phyloP scores from a whole-genome alignment of 83 land plant species.

The Picea mariana region DNA sequence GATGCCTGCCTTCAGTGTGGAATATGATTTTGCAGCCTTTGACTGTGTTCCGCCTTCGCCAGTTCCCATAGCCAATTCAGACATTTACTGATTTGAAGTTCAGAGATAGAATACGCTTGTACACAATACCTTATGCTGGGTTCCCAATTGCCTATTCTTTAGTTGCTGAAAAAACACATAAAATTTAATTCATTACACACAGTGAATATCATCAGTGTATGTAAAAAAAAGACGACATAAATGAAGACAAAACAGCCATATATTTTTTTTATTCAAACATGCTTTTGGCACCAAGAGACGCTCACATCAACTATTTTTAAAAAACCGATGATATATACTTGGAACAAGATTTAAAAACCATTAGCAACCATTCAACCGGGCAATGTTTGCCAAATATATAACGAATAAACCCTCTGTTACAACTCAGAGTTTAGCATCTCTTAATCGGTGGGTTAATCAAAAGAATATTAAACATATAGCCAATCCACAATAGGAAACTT shows the following conservation, averaged over 20 bases:
- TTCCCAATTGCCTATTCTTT: background rate
- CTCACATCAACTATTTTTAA: background rate
- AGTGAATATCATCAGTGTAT: background rate
- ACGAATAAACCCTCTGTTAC: background rate
- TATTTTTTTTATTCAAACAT: background rate
- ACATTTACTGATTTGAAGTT: background rate
- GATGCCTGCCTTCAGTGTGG: slow-evolving; percentile 4
- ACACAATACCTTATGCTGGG: background rate
- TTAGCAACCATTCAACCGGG: background rate
- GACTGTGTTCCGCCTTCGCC: slow-evolving; percentile 42
- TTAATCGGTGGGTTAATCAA: background rate
- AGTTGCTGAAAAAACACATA: background rate
- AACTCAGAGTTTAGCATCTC: background rate
- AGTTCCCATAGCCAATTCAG: slow-evolving; percentile 22
- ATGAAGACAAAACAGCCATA: background rate
- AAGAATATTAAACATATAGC: background rate
- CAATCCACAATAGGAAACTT: background rate
- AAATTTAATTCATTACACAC: too few species aligned
- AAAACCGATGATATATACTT: background rate
- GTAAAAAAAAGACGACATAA: background rate
- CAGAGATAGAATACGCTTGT: background rate
- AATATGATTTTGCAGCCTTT: slow-evolving; percentile 22
- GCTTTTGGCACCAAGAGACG: too few species aligned
- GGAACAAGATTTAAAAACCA: background rate
- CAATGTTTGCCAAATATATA: background rate